Base-by-base conservation (phyloP, 2,329 filamentous ascomycete species). In the Coleophoma eucalyptorum region DNA sequence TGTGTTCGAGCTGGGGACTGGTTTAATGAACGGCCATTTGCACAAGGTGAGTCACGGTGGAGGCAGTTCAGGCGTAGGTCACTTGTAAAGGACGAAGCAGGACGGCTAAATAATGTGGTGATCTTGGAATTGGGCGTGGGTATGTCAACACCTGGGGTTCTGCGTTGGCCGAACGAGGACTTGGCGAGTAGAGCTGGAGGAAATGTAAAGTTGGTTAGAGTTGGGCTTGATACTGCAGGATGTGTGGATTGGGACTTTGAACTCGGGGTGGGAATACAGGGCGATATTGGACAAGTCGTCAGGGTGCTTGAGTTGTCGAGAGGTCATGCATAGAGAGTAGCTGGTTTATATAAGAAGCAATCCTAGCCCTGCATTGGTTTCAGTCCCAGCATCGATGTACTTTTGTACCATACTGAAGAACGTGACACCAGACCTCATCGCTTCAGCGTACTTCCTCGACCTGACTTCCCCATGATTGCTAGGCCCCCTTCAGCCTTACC, bases 11-110 rank as follows among this genome's bases (percentile, higher is more conserved):
- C 58, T 8, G 63, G 59, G 7, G 26, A 49, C 2, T 65, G 58
- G 55, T 66, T 65, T 43, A 66, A 64, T 20, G 56, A 63, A 4
- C 49, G 35, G 7, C 63, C 62, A 1, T 66, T 63, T 18, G 34
- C 38, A 18, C 52, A 34, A 5, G 58, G 56, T 2, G 60, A 66
- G 34, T 20, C 37, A 31, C 40, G 55, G 19, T 66, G 61, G 50
- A 46, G 46, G 32, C 45, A 57, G 3, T 65, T 65, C 33, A 15
- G 6, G 35, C 13, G 16, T 6, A 5, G 6, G 15, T 38, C 16
- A 18, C 16, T 38, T n/a, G 26, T 8, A 26, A 8, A 19, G 16
- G 16, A 10, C 18, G 38, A 19, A 42, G 26, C 5, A 5, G 46
- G 46, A 11, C 21, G 12, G n/a, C 37, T 35, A 21, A 43, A 33